Base-by-base conservation (phyloP, 2,329 filamentous ascomycete species). In the Sarocladium oryzae region DNA sequence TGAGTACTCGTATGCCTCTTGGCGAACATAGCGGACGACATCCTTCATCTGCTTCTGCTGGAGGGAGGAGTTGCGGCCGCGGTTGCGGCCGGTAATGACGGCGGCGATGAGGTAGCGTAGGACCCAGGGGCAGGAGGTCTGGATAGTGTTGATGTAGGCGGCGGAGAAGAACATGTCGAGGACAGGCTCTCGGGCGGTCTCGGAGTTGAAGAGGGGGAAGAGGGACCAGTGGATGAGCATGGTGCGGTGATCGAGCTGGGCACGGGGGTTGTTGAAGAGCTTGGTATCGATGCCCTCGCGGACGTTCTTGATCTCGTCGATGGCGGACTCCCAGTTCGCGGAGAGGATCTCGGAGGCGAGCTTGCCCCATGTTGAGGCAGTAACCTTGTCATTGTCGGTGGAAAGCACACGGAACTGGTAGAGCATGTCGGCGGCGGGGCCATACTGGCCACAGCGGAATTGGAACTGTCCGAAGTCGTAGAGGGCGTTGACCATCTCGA, bases 11-110 rank as follows among this genome's bases (percentile, higher is more conserved):
- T 99, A 97, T 57, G 86, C 85, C 75, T 99, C 93, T 74, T 99
- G 93, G 70, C 89, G 86, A 57, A 99, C 89, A 58, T 99, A 91
- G 57, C 93, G 87, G 57, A 97, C 85, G 51, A 99, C 79, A 67
- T 99, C 93, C 79, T 99, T 99, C 66, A 99, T 79, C 75, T 99
- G 93, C 79, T 95, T 97, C 78, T 97, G 92, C 76, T 99, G 95
- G 62, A 84, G 76, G 58, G 84, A 84, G 53, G 86, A 88, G 75
- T 93, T 95, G 67, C 90, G 85, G 40, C 82, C 70, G 57, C 89
- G 86, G 67, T 78, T 84, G 55, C 89, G 88, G 75, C 92, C 93
- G 56, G 91, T 96, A 70, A 99, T 95, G 63, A 99, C 92, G 59
- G 92, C 88, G 48, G 90, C 91, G 54, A 90, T 85, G 53, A 99